Conservation (phyloP, 1,139 yeast species). For the Magnusiomyces sp. region DNA sequence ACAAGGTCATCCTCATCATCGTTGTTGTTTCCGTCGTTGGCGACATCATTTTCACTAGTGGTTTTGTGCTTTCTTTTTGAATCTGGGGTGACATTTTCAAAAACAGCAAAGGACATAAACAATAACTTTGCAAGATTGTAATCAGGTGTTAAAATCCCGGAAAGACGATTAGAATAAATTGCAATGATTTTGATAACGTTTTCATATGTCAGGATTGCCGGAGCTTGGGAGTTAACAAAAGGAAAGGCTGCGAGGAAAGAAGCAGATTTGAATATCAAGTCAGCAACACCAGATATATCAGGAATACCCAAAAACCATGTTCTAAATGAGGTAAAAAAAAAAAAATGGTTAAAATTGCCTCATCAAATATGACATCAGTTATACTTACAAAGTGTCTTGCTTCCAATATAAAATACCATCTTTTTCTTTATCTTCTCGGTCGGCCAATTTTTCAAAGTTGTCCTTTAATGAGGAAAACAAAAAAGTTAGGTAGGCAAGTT, state of each 20-base stretch:
- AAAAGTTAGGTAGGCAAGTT: not conserved
- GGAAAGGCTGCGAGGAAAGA: constrained; percentile 40
- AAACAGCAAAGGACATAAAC: constrained; percentile 34
- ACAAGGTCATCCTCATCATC: constrained; percentile 20
- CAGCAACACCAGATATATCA: constrained; percentile 25
- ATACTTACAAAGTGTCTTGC: constrained; percentile 25
- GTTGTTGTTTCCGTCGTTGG: constrained; percentile 3
- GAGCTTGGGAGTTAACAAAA: constrained; percentile 29
- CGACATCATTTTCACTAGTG: constrained; percentile 3
- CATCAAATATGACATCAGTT: too few species aligned
- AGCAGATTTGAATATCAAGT: constrained; percentile 31
- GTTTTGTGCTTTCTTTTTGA: too few species aligned
- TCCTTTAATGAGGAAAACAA: constrained; percentile 17
- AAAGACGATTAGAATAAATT: constrained; percentile 32
- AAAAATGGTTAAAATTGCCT: not conserved
- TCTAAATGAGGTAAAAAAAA: constrained; percentile 17
- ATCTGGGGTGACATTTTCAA: constrained; percentile 12
- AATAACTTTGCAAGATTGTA: constrained; percentile 33
- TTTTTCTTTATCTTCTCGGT: constrained; percentile 18
- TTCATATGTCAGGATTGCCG: constrained; percentile 34
- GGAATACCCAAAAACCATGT: constrained; percentile 24
- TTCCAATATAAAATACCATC: constrained; percentile 27
- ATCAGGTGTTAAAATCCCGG: constrained; percentile 29
- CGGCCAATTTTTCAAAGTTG: constrained; percentile 23
- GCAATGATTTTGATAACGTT: constrained; percentile 39